phyloP scores from a whole-genome alignment of 805 yeast species.

The Myxozyma udenii region DNA sequence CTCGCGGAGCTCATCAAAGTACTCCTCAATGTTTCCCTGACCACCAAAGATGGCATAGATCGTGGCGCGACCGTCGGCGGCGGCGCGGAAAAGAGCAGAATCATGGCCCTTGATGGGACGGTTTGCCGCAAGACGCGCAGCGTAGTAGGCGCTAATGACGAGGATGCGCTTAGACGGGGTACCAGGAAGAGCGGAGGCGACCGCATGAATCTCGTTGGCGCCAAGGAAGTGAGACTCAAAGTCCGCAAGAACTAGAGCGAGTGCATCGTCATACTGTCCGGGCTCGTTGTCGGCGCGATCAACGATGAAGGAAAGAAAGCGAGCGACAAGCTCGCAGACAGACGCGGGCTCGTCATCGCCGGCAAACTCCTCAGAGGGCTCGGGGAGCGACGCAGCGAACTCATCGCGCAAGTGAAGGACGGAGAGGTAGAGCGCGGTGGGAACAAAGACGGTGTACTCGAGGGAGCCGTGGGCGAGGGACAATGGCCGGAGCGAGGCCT shows the following conservation, averaged over 20 bases:
- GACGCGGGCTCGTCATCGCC: conserved; percentile 85
- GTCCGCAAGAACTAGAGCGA: conserved; percentile 68
- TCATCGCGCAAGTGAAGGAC: conserved; percentile 86
- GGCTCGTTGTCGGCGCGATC: conserved; percentile 40
- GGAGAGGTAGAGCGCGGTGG: conserved; percentile 71
- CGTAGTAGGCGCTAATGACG: conserved; percentile 75
- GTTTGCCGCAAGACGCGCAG: conserved; percentile 51
- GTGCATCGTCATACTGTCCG: conserved; percentile 65
- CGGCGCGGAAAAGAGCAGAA: conserved; percentile 64
- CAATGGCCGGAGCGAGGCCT: conserved; percentile 69
- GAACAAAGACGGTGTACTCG: conserved; percentile 85
- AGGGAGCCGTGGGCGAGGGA: conserved; percentile 79
- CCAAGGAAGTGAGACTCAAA: conserved; percentile 77
- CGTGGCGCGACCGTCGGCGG: conserved; percentile 52
- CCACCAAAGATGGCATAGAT: conserved; percentile 93
- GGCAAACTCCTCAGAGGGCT: conserved; percentile 77
- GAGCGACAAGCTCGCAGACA: conserved; percentile 77
- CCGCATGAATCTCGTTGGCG: conserved; percentile 80
- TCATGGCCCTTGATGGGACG: conserved; percentile 51
- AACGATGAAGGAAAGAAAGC: conserved; percentile 66
- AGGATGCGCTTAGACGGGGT: conserved; percentile 66
- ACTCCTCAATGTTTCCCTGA: conserved; percentile 97
- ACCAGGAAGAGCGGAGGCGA: conserved; percentile 62
- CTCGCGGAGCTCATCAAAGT: conserved; percentile 92
- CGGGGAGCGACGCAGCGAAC: conserved; percentile 65